Evolutionary conservation across 169 alveolate genomes (phyloP).

Genomic region (Sarcocystis neurona): DNA sequence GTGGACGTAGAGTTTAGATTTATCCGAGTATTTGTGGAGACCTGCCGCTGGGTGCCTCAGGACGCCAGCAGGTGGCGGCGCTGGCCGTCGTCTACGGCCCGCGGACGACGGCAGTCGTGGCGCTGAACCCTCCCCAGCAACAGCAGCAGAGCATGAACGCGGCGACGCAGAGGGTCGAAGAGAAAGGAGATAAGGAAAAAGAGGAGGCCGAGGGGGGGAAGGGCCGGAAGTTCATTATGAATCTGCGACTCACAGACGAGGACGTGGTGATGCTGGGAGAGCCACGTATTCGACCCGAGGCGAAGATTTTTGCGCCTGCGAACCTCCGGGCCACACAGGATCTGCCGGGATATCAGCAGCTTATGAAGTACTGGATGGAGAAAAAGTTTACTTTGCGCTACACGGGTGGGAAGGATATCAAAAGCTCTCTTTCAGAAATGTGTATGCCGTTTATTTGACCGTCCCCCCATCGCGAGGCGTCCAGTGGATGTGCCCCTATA

Average conservation of each 20-base stretch:
- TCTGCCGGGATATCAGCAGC: conserved; percentile 73
- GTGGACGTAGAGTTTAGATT: too few relatives aligned
- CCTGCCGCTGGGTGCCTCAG: too few relatives aligned
- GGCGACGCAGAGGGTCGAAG: too few relatives aligned
- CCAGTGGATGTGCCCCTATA: not conserved
- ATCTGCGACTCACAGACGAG: conserved; percentile 9
- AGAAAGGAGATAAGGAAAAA: too few relatives aligned
- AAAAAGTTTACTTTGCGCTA: conserved; percentile 80
- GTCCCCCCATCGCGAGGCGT: not conserved
- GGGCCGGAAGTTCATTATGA: conserved; percentile 1
- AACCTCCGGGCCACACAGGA: conserved; percentile 79
- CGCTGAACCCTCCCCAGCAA: not conserved
- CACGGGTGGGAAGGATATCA: conserved; percentile 53
- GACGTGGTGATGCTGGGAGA: not conserved
- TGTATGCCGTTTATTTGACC: not conserved
- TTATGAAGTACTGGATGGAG: conserved; percentile 77
- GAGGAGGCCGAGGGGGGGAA: not conserved
- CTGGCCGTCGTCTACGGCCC: conserved; percentile 67
- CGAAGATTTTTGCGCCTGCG: conserved; percentile 86
- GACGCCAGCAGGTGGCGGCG: conserved; percentile 67
- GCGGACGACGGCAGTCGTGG: conserved; percentile 60
- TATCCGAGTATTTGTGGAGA: too few relatives aligned
- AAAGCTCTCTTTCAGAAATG: not conserved
- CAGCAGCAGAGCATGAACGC: not conserved
- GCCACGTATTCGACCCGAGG: conserved; percentile 29